phyloP scores from a whole-genome alignment of 768 basidiomycete genomes.

The Lactarius pseudohatsudake region DNA sequence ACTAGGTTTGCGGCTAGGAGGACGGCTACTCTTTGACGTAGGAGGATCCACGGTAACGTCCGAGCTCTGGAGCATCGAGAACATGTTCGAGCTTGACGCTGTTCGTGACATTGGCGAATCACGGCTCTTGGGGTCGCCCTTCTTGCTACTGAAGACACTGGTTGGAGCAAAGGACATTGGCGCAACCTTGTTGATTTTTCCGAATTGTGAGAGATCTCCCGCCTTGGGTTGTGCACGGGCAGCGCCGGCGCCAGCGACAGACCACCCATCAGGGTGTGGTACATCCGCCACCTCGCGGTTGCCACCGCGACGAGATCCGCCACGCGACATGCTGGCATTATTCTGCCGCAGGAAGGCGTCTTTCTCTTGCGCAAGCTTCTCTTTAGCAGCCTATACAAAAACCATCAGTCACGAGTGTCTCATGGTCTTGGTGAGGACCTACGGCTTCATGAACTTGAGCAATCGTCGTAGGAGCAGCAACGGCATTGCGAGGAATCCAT shows the following conservation, averaged over 20 bases:
- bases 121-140: constrained; percentile 53
- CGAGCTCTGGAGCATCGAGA: constrained; percentile 72
- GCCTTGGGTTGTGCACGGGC: constrained; percentile 67
- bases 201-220: constrained; percentile 84
- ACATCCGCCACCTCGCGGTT: constrained; percentile 59
- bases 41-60: constrained; percentile 55
- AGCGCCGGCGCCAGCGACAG: constrained; percentile 36
- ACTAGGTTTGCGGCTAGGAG: constrained; percentile 51
- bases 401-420: background rate
- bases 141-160: constrained; percentile 78
- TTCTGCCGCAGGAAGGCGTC: constrained; percentile 60
- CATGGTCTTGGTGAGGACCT: constrained; percentile 37
- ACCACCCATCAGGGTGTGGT: constrained; percentile 85
- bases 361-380: constrained; percentile 85
- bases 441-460: constrained; percentile 87
- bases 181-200: constrained; percentile 71
- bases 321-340: constrained; percentile 76
- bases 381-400: constrained; percentile 69
- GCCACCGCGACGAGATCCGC: constrained; percentile 85
- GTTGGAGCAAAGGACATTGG: constrained; percentile 81
- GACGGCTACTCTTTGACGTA: constrained; percentile 49
- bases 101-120: constrained; percentile 73
- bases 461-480: constrained; percentile 82
- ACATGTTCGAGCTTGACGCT: constrained; percentile 83
- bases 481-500: constrained; percentile 72